Evolutionary conservation across 257 asterid species (phyloP).

Genomic region (Schizonepeta tenuifolia): DNA sequence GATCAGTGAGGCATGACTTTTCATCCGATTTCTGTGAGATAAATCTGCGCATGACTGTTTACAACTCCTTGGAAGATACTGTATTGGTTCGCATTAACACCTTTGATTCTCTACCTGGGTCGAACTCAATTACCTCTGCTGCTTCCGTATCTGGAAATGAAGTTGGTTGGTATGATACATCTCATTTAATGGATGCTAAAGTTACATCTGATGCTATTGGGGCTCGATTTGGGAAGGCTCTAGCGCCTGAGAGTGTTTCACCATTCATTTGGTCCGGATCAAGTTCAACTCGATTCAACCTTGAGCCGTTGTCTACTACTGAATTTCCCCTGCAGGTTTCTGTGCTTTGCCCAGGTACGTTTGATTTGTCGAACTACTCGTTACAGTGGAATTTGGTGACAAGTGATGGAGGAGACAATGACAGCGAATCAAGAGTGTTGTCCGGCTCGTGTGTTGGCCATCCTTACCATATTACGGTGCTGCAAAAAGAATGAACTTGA

Average conservation of each 20-base stretch:
- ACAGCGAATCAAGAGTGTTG: slow-evolving; percentile 31
- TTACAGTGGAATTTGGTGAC: slow-evolving; percentile 64
- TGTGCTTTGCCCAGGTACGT: slow-evolving; percentile 83
- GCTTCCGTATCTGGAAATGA: slow-evolving; percentile 60
- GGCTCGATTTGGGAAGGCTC: slow-evolving; percentile 45
- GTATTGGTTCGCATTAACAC: slow-evolving; percentile 62
- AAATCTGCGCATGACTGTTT: slow-evolving; percentile 60
- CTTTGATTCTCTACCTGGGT: slow-evolving; percentile 44
- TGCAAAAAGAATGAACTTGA: slow-evolving; percentile 59
- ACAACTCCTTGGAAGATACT: slow-evolving; percentile 65
- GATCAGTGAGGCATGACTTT: slow-evolving; percentile 64
- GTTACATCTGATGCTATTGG: slow-evolving; percentile 53
- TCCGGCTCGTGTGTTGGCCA: slow-evolving; percentile 80
- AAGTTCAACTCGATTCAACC: slow-evolving; percentile 61
- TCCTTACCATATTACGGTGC: slow-evolving; percentile 67
- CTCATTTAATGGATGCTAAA: slow-evolving; percentile 54
- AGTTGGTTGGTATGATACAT: slow-evolving; percentile 80
- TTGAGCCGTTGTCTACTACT: slow-evolving; percentile 61
- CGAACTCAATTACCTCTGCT: slow-evolving; percentile 36
- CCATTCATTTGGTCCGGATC: slow-evolving; percentile 91
- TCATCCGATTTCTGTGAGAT: slow-evolving; percentile 64
- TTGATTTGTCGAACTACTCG: slow-evolving; percentile 80
- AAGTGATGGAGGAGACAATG: slow-evolving; percentile 30
- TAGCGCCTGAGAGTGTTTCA: slow-evolving; percentile 46
- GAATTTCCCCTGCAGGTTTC: slow-evolving; percentile 71